Base-by-base conservation (phyloP, 2,329 filamentous ascomycete genomes). In the Clonostachys byssicola region DNA sequence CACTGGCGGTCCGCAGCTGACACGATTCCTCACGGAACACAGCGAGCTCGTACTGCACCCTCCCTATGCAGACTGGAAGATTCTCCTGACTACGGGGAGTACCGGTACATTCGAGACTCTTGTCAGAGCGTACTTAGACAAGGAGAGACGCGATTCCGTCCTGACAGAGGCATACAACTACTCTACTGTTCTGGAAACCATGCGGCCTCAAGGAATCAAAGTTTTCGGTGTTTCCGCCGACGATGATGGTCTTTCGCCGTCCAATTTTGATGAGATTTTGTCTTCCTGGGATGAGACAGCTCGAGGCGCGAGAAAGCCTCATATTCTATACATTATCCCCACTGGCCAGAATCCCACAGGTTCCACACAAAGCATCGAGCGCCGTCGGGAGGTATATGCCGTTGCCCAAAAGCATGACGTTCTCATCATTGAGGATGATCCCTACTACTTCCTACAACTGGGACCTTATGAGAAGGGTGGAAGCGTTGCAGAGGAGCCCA, bases 381-480 rank as follows among this genome's bases (percentile, higher is more conserved):
- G 89, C 46, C 75, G 89, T 46, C 73, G 74, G 54, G 85, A 81
- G 20, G 74, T 95, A 45, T 94, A 94, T 67, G 73, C 73, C 42
- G 75, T 92, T 13, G 86, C 84, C 41, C 81, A 85, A 60, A 87
- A 87, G 67, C 88, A 94, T 63, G 86, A 94, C 60, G 60, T 94
- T 40, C 85, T 80, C 68, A 89, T 95, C 60, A 68, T 94, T 54
- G 89, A 95, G 70, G 89, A 94, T 61, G 89, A 94, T 61, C 89
- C 89, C 3, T 94, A 95, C 70, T 94, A 91, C 68, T 94, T 90
- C 70, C 72, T 94, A 41, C 89, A 94, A 4, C 9, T 30, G 9
- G 23, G 23, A 30, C 9, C 23, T 30, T 30, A 30, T 30, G 39
- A 16, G 5, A 18, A 30, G 23, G 23, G 23, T 30, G 23, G 23